phyloP scores from a whole-genome alignment of 495 filamentous ascomycete genomes.

The Paragyromitra xinjiangensis region DNA sequence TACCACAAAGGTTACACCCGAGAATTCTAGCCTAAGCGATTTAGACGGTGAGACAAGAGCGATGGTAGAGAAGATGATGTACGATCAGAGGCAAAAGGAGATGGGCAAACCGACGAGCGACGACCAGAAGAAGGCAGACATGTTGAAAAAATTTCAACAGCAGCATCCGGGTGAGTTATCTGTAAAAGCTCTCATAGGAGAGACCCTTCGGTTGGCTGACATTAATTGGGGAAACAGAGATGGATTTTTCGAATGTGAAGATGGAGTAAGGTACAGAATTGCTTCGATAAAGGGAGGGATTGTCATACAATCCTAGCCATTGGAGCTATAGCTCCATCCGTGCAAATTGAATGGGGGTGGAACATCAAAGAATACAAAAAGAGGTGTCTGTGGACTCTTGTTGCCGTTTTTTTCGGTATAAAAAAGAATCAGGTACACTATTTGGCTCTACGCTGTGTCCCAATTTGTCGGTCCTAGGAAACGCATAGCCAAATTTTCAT shows the following conservation, averaged over 20 bases:
- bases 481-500: no score
- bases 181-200: background rate
- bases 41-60: slow-evolving; percentile 92
- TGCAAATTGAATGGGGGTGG: background rate
- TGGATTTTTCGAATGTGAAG: slow-evolving; percentile 84
- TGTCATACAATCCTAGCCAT: background rate
- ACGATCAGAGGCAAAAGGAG: slow-evolving; percentile 96
- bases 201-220: slow-evolving; percentile 1
- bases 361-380: no score
- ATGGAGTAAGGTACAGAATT: slow-evolving; percentile 62
- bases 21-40: slow-evolving; percentile 87
- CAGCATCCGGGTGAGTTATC: slow-evolving; percentile 66
- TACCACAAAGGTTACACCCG: slow-evolving; percentile 90
- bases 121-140: slow-evolving; percentile 89
- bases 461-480: no score
- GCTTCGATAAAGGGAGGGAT: slow-evolving; percentile 19
- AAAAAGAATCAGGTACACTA: no score
- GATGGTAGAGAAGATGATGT: slow-evolving; percentile 99
- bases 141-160: slow-evolving; percentile 89
- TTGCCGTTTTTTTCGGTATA: no score
- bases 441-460: no score
- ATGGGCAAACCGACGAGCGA: slow-evolving; percentile 85
- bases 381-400: no score
- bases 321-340: background rate
- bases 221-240: slow-evolving; percentile 65